Evolutionary conservation across 2,329 filamentous ascomycete genomes (phyloP).

Genomic region (Paecilomyces sp.): DNA sequence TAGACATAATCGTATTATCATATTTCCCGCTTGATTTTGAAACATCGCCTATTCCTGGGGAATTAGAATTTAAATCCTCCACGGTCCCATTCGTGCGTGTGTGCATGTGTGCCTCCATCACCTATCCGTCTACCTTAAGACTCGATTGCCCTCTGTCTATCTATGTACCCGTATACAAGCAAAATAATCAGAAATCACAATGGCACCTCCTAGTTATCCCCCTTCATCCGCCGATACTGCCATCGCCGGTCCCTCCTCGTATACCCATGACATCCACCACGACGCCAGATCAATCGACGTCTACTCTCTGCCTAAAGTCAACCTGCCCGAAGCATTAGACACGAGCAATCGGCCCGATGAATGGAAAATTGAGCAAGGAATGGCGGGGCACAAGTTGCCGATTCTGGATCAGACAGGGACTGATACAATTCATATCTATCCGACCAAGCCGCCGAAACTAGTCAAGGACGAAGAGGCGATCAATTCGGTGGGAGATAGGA

Average conservation of each 20-base stretch:
- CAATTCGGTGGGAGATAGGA: slow-evolving; percentile 31
- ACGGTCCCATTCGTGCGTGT: too few species aligned
- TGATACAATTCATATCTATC: slow-evolving; percentile 22
- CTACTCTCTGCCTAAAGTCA: neutral
- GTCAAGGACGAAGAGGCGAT: slow-evolving; percentile 38
- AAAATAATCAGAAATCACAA: too few species aligned
- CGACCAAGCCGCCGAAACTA: slow-evolving; percentile 17
- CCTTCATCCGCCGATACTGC: neutral
- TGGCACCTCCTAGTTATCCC: too few species aligned
- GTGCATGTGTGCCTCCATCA: too few species aligned
- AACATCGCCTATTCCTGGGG: too few species aligned
- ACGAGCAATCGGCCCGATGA: slow-evolving; percentile 36
- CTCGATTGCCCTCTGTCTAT: too few species aligned
- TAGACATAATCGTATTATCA: too few species aligned
- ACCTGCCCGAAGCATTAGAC: neutral
- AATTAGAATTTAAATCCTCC: too few species aligned
- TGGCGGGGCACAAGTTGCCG: slow-evolving; percentile 40
- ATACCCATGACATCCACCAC: neutral
- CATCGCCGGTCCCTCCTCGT: neutral
- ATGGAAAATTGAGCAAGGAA: slow-evolving; percentile 49
- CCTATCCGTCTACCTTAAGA: too few species aligned
- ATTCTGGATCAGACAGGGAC: slow-evolving; percentile 41
- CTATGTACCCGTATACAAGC: too few species aligned
- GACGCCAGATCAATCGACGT: neutral
- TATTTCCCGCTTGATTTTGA: too few species aligned